These are phyloP conservation scores for Rhodotorula sp. DNA, from an alignment of 1,284 basidiomycete species.

Conservation along the genomic window DNA sequence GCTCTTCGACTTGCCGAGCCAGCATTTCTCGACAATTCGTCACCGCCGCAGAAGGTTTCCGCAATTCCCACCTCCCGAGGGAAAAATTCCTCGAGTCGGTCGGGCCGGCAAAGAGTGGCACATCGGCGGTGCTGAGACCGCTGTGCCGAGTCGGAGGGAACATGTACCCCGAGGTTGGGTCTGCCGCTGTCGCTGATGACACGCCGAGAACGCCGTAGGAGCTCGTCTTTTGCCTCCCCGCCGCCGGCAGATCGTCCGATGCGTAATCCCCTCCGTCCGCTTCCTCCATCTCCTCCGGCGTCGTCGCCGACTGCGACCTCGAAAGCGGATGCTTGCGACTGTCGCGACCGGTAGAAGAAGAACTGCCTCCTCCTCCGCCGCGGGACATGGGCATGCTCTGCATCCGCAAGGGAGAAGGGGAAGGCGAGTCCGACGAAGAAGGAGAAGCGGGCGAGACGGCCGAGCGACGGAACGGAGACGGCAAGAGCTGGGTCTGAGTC, in stretches of 20 bases:
- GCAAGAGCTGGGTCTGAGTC: background rate
- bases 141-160: background rate
- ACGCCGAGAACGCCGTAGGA: constrained; percentile 16
- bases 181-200: background rate
- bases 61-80: constrained; percentile 29
- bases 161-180: background rate
- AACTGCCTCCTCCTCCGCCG: background rate
- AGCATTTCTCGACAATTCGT: constrained; percentile 2
- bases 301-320: background rate
- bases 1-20: constrained; percentile 8
- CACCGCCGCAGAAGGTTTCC: constrained; percentile 9
- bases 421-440: constrained; percentile 10
- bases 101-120: constrained; percentile 20
- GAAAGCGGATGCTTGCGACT: constrained; percentile 17
- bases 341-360: background rate
- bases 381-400: background rate
- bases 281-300: too few species aligned
- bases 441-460: constrained; percentile 8
- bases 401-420: constrained; percentile 19
- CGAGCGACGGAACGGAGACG: background rate
- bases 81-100: constrained; percentile 26
- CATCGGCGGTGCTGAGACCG: background rate
- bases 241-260: constrained; percentile 3
- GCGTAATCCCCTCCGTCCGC: background rate
- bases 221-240: background rate